A percentile compares a stretch with the other conserved stretches of the same genome.
Evolutionary conservation across 148 eudicot species (phyloP).

Genomic region (Rhododendron griersonianum): DNA sequence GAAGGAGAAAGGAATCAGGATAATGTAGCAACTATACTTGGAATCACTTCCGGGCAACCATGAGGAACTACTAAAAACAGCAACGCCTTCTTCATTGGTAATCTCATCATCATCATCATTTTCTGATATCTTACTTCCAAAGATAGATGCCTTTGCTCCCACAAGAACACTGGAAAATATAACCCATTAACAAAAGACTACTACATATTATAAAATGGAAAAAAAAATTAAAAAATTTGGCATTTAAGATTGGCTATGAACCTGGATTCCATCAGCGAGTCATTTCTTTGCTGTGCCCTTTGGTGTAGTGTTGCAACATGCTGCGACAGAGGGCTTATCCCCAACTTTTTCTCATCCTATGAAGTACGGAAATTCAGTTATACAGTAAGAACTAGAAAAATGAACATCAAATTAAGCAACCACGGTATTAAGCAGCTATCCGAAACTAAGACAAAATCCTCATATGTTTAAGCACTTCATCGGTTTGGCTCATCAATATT

Average conservation of each 20-base stretch:
- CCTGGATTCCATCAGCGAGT: slow-evolving; percentile 70
- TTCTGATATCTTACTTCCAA: slow-evolving; percentile 38
- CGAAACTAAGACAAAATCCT: not conserved
- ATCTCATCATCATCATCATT: slow-evolving; percentile 39
- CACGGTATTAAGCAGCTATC: not conserved
- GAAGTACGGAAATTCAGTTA: not conserved
- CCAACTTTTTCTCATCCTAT: slow-evolving; percentile 72
- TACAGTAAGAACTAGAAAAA: not conserved
- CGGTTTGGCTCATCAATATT: not conserved
- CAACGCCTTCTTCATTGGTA: slow-evolving; percentile 39
- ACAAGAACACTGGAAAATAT: slow-evolving; percentile 59
- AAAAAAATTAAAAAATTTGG: not conserved
- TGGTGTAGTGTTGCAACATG: slow-evolving; percentile 53
- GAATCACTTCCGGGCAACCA: slow-evolving; percentile 61
- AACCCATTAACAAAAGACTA: slow-evolving; percentile 10
- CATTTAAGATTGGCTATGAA: slow-evolving; percentile 20
- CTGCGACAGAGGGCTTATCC: slow-evolving; percentile 66
- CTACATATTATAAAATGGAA: not conserved
- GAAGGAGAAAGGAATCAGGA: slow-evolving; percentile 10
- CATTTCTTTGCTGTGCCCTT: slow-evolving; percentile 70
- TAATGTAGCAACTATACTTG: slow-evolving; percentile 37
- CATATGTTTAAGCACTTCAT: not conserved
- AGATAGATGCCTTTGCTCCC: slow-evolving; percentile 53
- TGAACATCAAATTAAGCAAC: not conserved
- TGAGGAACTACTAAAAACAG: slow-evolving; percentile 47